Evolutionary conservation across 108 stramenopile genomes (phyloP), one percentile per base, ranked within the genome.

Genomic region (Nitzschia sp.): DNA sequence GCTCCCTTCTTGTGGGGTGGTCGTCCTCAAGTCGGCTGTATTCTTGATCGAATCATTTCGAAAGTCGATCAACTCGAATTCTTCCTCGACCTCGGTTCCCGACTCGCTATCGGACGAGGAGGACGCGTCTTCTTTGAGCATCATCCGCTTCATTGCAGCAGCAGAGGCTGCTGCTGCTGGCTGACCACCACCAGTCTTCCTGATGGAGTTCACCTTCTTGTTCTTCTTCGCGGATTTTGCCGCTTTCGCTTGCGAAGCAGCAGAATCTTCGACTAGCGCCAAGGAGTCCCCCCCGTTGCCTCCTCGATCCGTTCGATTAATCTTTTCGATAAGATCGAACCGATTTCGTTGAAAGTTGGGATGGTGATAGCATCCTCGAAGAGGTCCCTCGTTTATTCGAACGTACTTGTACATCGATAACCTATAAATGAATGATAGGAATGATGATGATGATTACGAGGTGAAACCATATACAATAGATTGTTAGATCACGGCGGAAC

Each of bases 351-450:
- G 22, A 34, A 61, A 61, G 38, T 61, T 61, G 15, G 60, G 52
- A 23, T 65, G 64, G 47, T 65, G 64, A 26, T 65, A 65, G 30
- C 38, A 44, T 6, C 64, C 64, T 21, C 64, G 64, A 46, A 65
- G 9, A 13, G 26, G 26, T 9, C 64, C 64, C 11, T 53, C 52
- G 30, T 50, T 65, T 21, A 53, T 21, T 5, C 64, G 46, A 15
- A 28, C 17, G 30, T 52, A 53, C 30, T 65, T 65, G 60, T 61
- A 61, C 60, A 61, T 61, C 38, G 60, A 61, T 25, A 61, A 41
- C 29, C 55, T 56, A 15, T n/a, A 52, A 19, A 30, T 28, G 15
- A 56, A 23, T 8, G 50, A 52, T 6, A 52, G n/a, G n/a, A n/a
- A n/a, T n/a, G n/a, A n/a, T n/a, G n/a, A n/a, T n/a, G n/a, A n/a